phyloP scores from a whole-genome alignment of 2,329 filamentous ascomycete genomes.

The Botryotinia convoluta region DNA sequence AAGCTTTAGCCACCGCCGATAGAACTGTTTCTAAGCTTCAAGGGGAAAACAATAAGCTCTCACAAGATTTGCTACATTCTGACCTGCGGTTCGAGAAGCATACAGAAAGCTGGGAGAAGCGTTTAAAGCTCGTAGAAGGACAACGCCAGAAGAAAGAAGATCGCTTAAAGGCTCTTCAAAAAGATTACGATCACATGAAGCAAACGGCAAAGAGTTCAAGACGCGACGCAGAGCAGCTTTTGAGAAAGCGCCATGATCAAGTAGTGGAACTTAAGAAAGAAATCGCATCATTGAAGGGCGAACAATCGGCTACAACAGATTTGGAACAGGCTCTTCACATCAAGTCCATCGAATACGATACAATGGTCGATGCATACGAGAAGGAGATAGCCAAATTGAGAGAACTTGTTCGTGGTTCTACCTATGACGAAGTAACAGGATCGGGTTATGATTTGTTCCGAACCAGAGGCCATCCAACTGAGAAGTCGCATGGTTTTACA shows the following conservation, averaged over 20 bases:
- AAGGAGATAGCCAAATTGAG: conserved; percentile 26
- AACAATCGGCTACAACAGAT: conserved; percentile 24
- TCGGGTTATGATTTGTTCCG: conserved; percentile 5
- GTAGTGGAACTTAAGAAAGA: conserved; percentile 56
- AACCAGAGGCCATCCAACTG: conserved; percentile 6
- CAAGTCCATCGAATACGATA: conserved; percentile 28
- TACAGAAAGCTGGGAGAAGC: conserved; percentile 39
- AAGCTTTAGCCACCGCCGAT: conserved; percentile 49
- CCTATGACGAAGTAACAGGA: conserved; percentile 1
- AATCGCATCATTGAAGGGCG: conserved; percentile 46
- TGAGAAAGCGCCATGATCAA: conserved; percentile 56
- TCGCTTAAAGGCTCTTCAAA: conserved; percentile 48
- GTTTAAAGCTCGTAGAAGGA: conserved; percentile 47
- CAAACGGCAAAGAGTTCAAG: conserved; percentile 53
- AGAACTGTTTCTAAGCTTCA: conserved; percentile 31
- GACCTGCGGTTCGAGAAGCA: conserved; percentile 33
- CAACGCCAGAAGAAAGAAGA: conserved; percentile 47
- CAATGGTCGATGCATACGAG: conserved; percentile 26
- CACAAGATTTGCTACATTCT: conserved; percentile 32
- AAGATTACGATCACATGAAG: conserved; percentile 54
- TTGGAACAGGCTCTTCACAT: conserved; percentile 26
- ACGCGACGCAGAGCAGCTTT: conserved; percentile 53
- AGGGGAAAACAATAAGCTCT: conserved; percentile 36
- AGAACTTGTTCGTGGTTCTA: conserved; percentile 4
- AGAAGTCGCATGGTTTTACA: conserved; percentile 23